A percentile compares a stretch with the other conserved stretches of the same genome.
phyloP scores from a whole-genome alignment of 2,329 filamentous ascomycete genomes.

The Paecilomyces sp. region DNA sequence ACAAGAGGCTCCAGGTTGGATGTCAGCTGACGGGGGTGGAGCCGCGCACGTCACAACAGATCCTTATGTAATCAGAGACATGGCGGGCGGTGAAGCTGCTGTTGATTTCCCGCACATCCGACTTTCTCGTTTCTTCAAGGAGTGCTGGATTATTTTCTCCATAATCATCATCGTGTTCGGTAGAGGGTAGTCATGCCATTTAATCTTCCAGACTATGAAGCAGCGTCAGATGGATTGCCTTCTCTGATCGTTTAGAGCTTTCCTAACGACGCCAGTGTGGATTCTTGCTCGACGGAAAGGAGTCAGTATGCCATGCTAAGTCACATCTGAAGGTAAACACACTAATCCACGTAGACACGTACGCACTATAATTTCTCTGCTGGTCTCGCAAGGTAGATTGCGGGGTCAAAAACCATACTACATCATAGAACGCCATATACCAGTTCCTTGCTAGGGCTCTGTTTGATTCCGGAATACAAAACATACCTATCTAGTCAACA shows the following conservation, averaged over 20 bases:
- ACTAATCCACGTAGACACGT: background rate
- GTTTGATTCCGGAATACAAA: too few relatives aligned
- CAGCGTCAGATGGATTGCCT: background rate
- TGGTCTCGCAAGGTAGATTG: background rate
- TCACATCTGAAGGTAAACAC: background rate
- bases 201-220: background rate
- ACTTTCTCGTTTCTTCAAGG: background rate
- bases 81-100: background rate
- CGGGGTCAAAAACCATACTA: background rate
- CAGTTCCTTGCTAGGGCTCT: background rate
- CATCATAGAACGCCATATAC: background rate
- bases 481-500: background rate
- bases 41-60: background rate
- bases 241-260: background rate
- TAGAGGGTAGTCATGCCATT: background rate
- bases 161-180: background rate
- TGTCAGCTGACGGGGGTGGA: background rate
- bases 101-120: background rate
- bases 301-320: background rate
- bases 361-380: background rate
- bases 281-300: background rate
- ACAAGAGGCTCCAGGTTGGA: background rate
- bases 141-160: background rate
- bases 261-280: background rate
- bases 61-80: background rate